A percentile compares a stretch with the other conserved stretches of the same genome.
These are phyloP conservation scores for Eucalyptus pauciflora DNA, from an alignment of 345 rosid species.

Conservation along the genomic window DNA sequence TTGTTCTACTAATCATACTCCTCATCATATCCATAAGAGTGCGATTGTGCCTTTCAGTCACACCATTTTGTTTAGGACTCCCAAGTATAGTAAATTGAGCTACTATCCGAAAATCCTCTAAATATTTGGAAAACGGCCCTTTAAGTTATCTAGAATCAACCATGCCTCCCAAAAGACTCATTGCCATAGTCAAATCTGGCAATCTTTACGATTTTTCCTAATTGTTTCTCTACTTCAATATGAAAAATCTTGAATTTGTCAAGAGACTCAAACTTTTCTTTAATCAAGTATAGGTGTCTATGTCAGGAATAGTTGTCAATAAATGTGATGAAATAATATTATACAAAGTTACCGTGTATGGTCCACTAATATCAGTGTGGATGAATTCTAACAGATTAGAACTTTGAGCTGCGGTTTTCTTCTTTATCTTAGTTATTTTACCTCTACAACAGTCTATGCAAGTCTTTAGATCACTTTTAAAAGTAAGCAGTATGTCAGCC, in stretches of 20 bases:
- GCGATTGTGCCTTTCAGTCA: rapidly evolving
- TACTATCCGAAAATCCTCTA: neutral
- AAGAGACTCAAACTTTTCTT: neutral
- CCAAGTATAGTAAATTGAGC: neutral
- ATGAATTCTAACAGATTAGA: neutral
- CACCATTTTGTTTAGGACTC: neutral
- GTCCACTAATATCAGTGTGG: too few species aligned
- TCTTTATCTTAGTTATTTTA: too few species aligned
- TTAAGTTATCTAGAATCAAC: neutral
- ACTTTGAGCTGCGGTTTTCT: too few species aligned
- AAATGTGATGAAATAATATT: too few species aligned
- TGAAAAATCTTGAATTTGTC: too few species aligned
- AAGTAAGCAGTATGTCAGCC: too few species aligned
- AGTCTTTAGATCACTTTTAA: neutral
- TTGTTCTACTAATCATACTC: neutral
- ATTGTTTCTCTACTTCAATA: neutral
- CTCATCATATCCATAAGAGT: neutral
- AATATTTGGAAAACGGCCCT: too few species aligned
- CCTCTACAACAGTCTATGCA: neutral
- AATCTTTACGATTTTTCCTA: neutral
- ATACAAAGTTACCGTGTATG: neutral
- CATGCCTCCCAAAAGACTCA: neutral
- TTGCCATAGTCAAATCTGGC: rapidly evolving
- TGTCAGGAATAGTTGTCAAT: neutral
- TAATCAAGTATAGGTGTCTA: too few species aligned